These are phyloP conservation scores for Papiliotrema flavescens DNA, from an alignment of 1,284 basidiomycete species.

Conservation along the genomic window DNA sequence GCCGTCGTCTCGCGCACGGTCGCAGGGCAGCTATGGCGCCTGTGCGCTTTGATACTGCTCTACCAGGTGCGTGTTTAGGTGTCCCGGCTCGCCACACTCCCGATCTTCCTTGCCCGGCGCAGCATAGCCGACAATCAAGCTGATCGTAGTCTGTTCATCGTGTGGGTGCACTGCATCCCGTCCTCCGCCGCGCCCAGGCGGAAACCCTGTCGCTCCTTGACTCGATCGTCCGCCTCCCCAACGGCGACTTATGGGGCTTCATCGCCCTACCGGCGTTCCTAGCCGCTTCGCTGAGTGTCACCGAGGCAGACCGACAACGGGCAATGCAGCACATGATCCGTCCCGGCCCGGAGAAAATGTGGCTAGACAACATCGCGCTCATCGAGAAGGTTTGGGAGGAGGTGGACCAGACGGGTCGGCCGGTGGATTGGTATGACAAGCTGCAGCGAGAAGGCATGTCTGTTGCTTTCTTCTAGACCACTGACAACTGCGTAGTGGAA, in stretches of 20 bases:
- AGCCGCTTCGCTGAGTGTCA: conserved; percentile 17
- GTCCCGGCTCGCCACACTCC: neutral
- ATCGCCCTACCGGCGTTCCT: conserved; percentile 29
- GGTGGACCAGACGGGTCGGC: conserved; percentile 22
- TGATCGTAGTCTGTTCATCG: conserved; percentile 21
- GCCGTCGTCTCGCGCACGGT: conserved; percentile 27
- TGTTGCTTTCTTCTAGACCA: conserved; percentile 27
- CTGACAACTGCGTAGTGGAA: too few species aligned
- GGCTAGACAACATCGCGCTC: conserved; percentile 31
- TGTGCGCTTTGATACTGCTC: conserved; percentile 21
- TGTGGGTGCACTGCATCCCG: conserved; percentile 26
- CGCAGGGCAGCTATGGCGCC: conserved; percentile 26
- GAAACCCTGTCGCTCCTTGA: conserved; percentile 25
- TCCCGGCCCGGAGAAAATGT: conserved; percentile 27
- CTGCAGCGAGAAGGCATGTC: conserved; percentile 27
- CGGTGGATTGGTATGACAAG: conserved; percentile 32
- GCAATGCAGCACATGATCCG: conserved; percentile 21
- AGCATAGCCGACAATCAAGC: neutral
- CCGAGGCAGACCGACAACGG: conserved; percentile 19
- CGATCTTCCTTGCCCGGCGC: too few species aligned
- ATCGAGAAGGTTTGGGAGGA: conserved; percentile 35
- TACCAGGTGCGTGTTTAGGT: conserved; percentile 10
- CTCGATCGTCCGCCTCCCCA: conserved; percentile 21
- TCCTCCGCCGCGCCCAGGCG: conserved; percentile 16
- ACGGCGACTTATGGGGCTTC: conserved; percentile 26